Conservation (phyloP, 352 stramenopile species). For the Globisporangium ultimum region DNA sequence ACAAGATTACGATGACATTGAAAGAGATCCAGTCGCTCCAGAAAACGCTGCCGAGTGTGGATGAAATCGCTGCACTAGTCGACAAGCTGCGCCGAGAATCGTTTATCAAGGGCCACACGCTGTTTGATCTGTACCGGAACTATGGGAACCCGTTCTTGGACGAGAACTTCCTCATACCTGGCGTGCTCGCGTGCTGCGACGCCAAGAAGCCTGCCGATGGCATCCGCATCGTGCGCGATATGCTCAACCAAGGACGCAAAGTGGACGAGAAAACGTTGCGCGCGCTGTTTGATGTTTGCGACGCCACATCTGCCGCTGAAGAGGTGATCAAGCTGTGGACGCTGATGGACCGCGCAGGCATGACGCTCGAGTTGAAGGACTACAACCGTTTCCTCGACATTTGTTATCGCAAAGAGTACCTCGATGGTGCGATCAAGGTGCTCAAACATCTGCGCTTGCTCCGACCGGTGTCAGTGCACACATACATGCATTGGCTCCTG, state of each 20-base stretch:
- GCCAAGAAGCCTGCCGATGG: constrained; percentile 68
- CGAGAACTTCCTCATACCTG: constrained; percentile 75
- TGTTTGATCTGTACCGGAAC: constrained; percentile 86
- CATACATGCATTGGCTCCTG: constrained; percentile 85
- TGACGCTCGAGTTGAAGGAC: constrained; percentile 52
- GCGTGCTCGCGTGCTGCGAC: constrained; percentile 76
- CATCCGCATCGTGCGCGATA: constrained; percentile 79
- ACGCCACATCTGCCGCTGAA: constrained; percentile 56
- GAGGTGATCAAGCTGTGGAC: constrained; percentile 70
- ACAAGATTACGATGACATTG: constrained; percentile 73
- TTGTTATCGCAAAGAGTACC: constrained; percentile 72
- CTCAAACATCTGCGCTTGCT: constrained; percentile 73
- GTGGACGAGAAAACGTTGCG: constrained; percentile 72
- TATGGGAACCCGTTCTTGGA: constrained; percentile 83
- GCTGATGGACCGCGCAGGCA: constrained; percentile 60
- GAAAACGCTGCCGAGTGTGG: constrained; percentile 66
- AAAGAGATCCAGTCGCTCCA: constrained; percentile 72
- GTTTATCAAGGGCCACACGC: constrained; percentile 68
- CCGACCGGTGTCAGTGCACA: constrained; percentile 59
- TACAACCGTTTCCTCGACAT: constrained; percentile 74
- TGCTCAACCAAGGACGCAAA: constrained; percentile 83
- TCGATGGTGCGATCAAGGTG: constrained; percentile 75
- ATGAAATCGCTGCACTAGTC: constrained; percentile 60
- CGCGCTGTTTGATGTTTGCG: constrained; percentile 67
- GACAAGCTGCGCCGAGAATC: constrained; percentile 60